Conservation (phyloP, 305 asterid species). For the Plantago lanceolata region DNA sequence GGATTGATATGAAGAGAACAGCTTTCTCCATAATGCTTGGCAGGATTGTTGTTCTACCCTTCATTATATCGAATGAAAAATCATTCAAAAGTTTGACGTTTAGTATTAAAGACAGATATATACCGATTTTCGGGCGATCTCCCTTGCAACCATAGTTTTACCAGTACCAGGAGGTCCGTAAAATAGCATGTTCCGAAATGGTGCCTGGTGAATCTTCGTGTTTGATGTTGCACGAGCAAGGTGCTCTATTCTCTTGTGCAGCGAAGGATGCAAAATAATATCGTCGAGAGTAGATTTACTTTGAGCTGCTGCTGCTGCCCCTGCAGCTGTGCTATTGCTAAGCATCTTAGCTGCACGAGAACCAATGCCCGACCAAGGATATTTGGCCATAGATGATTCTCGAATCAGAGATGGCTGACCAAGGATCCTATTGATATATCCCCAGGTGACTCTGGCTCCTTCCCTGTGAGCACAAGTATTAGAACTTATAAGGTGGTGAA, state of each 20-base stretch:
- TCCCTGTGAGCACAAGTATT: constrained; percentile 54
- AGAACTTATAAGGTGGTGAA: constrained; percentile 15
- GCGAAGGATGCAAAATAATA: constrained; percentile 76
- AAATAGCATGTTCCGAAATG: constrained; percentile 94
- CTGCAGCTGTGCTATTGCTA: constrained; percentile 46
- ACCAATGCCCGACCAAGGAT: constrained; percentile 82
- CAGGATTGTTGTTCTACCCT: constrained; percentile 1
- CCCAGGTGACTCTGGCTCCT: constrained; percentile 95
- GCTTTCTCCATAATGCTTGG: constrained; percentile 1
- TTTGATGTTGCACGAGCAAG: constrained; percentile 95
- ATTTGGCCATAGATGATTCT: constrained; percentile 90
- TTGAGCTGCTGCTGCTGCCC: constrained; percentile 38
- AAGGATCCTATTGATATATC: constrained; percentile 83
- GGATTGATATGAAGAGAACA: not conserved
- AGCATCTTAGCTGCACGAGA: constrained; percentile 51
- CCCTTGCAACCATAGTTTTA: constrained; percentile 97
- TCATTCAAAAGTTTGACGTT: not conserved
- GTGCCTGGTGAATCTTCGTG: constrained; percentile 91
- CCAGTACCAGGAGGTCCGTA: constrained; percentile 99
- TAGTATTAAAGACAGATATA: not conserved
- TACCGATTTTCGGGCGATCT: constrained; percentile 96
- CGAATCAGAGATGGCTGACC: constrained; percentile 99
- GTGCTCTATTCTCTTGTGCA: constrained; percentile 83
- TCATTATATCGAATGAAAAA: constrained; percentile 6
- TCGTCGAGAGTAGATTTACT: constrained; percentile 59